These are phyloP conservation scores for Ananas comosus DNA, from an alignment of 176 grass and related monocot species.

Conservation along the genomic window DNA sequence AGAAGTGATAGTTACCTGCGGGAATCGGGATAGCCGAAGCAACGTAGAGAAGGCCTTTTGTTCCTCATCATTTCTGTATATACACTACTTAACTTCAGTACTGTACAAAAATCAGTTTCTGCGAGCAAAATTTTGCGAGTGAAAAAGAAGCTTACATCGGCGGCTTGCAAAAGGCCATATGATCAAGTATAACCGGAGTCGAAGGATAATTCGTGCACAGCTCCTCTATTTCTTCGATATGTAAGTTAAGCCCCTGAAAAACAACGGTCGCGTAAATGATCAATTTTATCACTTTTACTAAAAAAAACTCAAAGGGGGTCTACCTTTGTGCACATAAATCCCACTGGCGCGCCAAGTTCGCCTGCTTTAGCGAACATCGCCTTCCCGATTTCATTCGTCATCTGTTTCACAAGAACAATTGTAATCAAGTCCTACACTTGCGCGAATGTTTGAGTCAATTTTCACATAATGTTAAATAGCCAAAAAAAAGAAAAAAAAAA, in stretches of 20 bases:
- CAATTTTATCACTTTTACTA: not conserved
- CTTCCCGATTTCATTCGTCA: constrained; percentile 78
- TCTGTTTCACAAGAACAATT: constrained; percentile 28
- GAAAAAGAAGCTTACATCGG: constrained; percentile 37
- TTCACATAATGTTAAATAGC: not conserved
- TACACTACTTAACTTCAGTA: not conserved
- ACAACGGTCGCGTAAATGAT: constrained; percentile 7
- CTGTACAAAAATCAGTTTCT: not conserved
- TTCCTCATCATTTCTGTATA: constrained; percentile 57
- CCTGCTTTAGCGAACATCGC: constrained; percentile 81
- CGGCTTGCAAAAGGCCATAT: constrained; percentile 91
- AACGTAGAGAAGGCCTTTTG: constrained; percentile 47
- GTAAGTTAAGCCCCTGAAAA: constrained; percentile 46
- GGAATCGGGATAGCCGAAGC: constrained; percentile 62
- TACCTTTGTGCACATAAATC: constrained; percentile 82
- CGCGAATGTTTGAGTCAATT: not conserved
- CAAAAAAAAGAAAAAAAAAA: not conserved
- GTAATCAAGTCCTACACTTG: not conserved
- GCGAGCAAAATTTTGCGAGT: not conserved
- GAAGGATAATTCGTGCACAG: constrained; percentile 53
- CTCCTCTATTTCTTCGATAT: constrained; percentile 70
- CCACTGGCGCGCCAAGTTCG: constrained; percentile 73
- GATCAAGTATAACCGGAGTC: constrained; percentile 73
- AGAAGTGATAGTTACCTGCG: constrained; percentile 40
- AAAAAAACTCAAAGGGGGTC: not conserved